These are phyloP conservation scores for Metschnikowia koreensis DNA, from an alignment of 805 yeast species.

Conservation along the genomic window DNA sequence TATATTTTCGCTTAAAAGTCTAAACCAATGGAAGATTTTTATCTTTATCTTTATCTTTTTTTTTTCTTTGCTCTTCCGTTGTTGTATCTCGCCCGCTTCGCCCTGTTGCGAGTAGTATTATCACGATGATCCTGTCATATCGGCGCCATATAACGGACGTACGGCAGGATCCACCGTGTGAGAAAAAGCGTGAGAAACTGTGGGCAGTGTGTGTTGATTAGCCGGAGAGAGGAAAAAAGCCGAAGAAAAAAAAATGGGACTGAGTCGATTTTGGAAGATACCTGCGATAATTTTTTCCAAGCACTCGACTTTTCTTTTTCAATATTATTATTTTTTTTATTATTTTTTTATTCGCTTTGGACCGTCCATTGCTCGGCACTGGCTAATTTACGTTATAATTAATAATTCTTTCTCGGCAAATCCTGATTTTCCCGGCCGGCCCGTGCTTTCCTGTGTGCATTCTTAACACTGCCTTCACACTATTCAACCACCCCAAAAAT, in stretches of 20 bases:
- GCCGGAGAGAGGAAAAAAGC: not conserved
- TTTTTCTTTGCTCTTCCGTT: not conserved
- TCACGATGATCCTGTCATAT: not conserved
- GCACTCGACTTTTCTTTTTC: not conserved
- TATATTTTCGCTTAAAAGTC: too few species aligned
- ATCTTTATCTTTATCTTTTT: not conserved
- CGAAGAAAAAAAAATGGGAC: not conserved
- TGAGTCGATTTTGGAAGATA: not conserved
- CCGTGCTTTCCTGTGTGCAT: not conserved
- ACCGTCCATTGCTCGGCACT: not conserved
- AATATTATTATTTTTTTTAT: too few species aligned
- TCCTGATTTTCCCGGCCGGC: not conserved
- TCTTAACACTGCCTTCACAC: not conserved
- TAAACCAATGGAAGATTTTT: too few species aligned
- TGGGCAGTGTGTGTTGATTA: not conserved
- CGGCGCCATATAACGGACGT: not conserved
- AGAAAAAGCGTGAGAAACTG: not conserved
- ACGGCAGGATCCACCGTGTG: not conserved
- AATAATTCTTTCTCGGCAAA: not conserved
- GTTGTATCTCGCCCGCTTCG: not conserved
- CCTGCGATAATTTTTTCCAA: not conserved
- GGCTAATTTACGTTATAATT: not conserved
- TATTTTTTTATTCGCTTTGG: not conserved
- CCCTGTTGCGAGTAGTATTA: not conserved
- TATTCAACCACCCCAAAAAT: not conserved